These are phyloP conservation scores for Jackrogersella minutella DNA, from an alignment of 495 filamentous ascomycete genomes.

Conservation along the genomic window DNA sequence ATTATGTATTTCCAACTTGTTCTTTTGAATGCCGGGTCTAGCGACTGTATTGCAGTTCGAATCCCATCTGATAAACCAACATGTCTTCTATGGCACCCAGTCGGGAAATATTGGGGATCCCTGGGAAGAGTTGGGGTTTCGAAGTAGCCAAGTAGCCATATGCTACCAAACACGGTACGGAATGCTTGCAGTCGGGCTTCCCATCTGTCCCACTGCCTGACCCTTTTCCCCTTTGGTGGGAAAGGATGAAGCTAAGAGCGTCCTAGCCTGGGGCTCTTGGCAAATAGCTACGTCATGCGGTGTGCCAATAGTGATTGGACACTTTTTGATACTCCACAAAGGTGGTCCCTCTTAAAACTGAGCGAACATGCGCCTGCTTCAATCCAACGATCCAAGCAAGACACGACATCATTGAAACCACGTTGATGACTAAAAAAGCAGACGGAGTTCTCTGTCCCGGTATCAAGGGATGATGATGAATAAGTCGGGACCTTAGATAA, in stretches of 20 bases:
- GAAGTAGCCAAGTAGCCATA: not conserved
- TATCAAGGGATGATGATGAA: conserved; percentile 43
- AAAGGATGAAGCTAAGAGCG: conserved; percentile 39
- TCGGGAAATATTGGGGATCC: conserved; percentile 23
- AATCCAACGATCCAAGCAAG: conserved; percentile 24
- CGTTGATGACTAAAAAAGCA: conserved; percentile 24
- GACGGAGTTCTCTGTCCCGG: conserved; percentile 37
- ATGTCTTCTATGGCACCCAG: not conserved
- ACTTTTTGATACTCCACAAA: conserved; percentile 30
- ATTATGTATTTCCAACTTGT: not conserved
- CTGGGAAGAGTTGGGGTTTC: conserved; percentile 1
- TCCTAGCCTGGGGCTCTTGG: conserved; percentile 34
- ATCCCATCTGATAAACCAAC: conserved; percentile 17
- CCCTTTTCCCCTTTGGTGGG: conserved; percentile 26
- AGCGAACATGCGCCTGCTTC: conserved; percentile 27
- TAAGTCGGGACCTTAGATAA: conserved; percentile 19
- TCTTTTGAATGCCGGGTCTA: conserved; percentile 17
- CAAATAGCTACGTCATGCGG: conserved; percentile 39
- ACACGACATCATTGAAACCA: conserved; percentile 40
- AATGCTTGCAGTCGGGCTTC: conserved; percentile 36
- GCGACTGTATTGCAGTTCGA: conserved; percentile 8
- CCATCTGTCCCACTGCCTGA: conserved; percentile 32
- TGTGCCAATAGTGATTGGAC: conserved; percentile 37
- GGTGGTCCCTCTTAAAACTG: conserved; percentile 26
- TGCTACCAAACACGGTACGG: conserved; percentile 24